Evolutionary conservation across 2,329 filamentous ascomycete species (phyloP), one percentile per base, ranked within the genome.

Genomic region (Anthostomella pinea): DNA sequence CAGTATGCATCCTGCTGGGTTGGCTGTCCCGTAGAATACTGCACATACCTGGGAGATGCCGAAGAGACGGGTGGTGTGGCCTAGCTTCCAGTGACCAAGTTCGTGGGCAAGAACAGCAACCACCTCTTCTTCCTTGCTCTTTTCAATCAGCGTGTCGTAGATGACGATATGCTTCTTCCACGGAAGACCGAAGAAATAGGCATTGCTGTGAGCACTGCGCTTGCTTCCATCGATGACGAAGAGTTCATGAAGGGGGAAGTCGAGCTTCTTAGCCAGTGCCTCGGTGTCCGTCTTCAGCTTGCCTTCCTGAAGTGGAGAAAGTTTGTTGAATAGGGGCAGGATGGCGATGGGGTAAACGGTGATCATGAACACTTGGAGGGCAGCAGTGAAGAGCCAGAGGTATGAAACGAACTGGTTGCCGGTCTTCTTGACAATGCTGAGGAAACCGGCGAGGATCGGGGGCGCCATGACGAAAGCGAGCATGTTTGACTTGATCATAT

Each of bases 121-220:
- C 25, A 98, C 90, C 66, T 98, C 93, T 58, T 93, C 77, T 4
- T 86, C 82, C 45, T 90, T 81, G 62, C 85, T 93, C 78, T 97
- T 95, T 67, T 96, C 91, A 46, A 98, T 89, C 46, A 98, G 69
- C 5, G 94, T 98, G 62, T 98, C 93, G 63, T 95, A 98, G 59
- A 98, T 94, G 57, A 98, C 93, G 70, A 98, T 98, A 72, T 97
- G 94, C 78, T 97, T 97, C 78, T 96, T 96, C 90, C 91, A 98
- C 26, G 93, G 93, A 38, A 98, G 78, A 43, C 93, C 93, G 55
- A 94, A 96, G 70, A 98, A 98, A 67, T 94, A 95, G 14, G 87
- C 87, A 58, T 95, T 95, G 68, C 84, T 89, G 68, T 95, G 87
- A 16, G 86, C 85, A 59, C 83, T 88, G 53, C 87, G 78, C 72